Evolutionary conservation across 352 stramenopile genomes (phyloP), one percentile per base, ranked within the genome.

Genomic region (Phytophthora cactorum): DNA sequence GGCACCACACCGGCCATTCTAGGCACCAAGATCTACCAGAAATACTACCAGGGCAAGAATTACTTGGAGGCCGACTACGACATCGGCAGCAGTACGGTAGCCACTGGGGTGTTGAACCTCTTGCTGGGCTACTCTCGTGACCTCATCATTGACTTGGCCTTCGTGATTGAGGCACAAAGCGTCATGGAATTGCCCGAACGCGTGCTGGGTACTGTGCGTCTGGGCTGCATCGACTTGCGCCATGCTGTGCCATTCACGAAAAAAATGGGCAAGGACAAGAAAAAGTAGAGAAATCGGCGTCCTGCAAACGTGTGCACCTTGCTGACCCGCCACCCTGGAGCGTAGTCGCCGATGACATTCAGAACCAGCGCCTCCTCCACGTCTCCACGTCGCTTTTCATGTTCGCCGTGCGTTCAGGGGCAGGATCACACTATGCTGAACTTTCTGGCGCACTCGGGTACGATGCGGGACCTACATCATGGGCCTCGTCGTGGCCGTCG

Each of bases 1-100:
- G 91, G 90, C 27, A 95, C 87, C 7, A 98, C 93, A 10, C 93
- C 93, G 0, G 88, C 91, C 8, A 95, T 98, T 55, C 74, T 97
- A 32, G 93, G 92, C 25, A 96, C 88, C 31, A 98, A 98, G 75
- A 81, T 97, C 17, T 84, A 84, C 52, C 81, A 91, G 66, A 78
- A 83, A n/a, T 96, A 93, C 50, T 82, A 84, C 52, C 81, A 79
- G 36, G 82, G 83, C 52, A 78, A 74, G 34, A 73, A 90, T 43
- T 96, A 84, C 63, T 63, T 91, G 27, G 88, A 96, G 45, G 71
- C 86, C 3, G 88, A 93, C 65, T 94, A 93, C 66, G 82, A 96
- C 56, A 91, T 96, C 47, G 72, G 67, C 22, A 93, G 84, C 66
- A 92, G 81, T 39, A 90, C 70, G 0, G 88, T 96, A 6, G 88